phyloP scores from a whole-genome alignment of 306 rosid species.

The Ammopiptanthus mongolicus region DNA sequence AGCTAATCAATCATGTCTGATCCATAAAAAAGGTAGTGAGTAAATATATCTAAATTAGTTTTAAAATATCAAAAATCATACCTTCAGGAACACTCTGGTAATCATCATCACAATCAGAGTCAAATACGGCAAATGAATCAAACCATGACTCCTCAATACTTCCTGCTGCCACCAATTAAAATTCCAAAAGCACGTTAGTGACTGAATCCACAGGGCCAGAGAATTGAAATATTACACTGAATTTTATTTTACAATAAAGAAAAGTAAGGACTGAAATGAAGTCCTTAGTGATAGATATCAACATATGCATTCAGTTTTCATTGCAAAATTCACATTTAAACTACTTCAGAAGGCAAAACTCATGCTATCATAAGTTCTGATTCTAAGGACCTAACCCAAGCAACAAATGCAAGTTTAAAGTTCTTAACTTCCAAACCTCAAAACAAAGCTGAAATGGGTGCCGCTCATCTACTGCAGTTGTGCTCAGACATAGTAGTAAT shows the following conservation, averaged over 20 bases:
- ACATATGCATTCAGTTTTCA: neutral
- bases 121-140: conserved; percentile 64
- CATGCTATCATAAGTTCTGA: neutral
- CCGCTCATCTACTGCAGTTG: neutral
- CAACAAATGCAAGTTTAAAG: neutral
- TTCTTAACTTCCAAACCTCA: neutral
- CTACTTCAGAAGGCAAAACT: neutral
- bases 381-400: conserved; percentile 6
- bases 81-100: conserved; percentile 85
- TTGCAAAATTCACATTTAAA: neutral
- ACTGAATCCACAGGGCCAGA: neutral
- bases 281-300: neutral
- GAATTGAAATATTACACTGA: neutral
- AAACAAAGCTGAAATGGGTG: neutral
- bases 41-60: neutral
- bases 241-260: neutral
- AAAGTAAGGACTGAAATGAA: neutral
- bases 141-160: conserved; percentile 74
- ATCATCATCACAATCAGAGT: conserved; percentile 92
- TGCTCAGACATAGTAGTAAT: neutral
- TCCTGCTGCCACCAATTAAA: conserved; percentile 37
- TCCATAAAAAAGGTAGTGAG: neutral
- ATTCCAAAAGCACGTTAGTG: conserved; percentile 1
- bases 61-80: conserved; percentile 20
- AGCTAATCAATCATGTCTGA: neutral